phyloP scores from a whole-genome alignment of 2,329 filamentous ascomycete genomes.

The Zymoseptoria brevis region DNA sequence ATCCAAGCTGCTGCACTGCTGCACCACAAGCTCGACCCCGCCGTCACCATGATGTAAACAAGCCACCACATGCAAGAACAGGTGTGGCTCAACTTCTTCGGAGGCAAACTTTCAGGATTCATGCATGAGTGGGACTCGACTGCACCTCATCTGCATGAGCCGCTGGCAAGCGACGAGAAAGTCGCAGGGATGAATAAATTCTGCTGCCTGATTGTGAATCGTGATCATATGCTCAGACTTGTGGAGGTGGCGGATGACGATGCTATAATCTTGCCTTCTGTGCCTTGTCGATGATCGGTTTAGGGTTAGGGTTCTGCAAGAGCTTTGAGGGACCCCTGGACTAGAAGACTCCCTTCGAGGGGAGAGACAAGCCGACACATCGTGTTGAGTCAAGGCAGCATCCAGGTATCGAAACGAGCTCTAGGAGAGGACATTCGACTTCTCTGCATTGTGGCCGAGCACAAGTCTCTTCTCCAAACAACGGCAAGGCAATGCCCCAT shows the following conservation, averaged over 20 bases:
- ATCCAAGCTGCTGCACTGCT: neutral
- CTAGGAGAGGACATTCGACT: neutral
- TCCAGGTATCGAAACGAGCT: neutral
- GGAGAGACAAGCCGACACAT: no score
- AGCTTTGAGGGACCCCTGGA: no score
- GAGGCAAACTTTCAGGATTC: neutral
- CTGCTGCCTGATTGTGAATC: neutral
- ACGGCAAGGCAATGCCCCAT: conserved; percentile 5
- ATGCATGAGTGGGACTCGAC: neutral
- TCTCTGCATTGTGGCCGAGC: neutral
- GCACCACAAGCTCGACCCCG: neutral
- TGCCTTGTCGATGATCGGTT: neutral
- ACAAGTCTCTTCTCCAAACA: neutral
- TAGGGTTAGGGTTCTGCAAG: no score
- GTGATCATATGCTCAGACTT: neutral
- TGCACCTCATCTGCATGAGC: neutral
- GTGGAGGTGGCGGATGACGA: neutral
- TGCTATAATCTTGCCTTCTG: neutral
- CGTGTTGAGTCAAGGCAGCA: no score
- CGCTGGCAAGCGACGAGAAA: neutral
- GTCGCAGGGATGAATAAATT: neutral
- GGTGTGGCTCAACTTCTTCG: neutral
- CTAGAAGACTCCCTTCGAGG: no score
- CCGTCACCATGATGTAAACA: neutral
- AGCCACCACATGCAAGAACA: neutral